Percentiles rank a stretch among this genome's conserved stretches.
These are phyloP conservation scores for Raffaelea arxii DNA, from an alignment of 2,329 filamentous ascomycete genomes.

Conservation along the genomic window DNA sequence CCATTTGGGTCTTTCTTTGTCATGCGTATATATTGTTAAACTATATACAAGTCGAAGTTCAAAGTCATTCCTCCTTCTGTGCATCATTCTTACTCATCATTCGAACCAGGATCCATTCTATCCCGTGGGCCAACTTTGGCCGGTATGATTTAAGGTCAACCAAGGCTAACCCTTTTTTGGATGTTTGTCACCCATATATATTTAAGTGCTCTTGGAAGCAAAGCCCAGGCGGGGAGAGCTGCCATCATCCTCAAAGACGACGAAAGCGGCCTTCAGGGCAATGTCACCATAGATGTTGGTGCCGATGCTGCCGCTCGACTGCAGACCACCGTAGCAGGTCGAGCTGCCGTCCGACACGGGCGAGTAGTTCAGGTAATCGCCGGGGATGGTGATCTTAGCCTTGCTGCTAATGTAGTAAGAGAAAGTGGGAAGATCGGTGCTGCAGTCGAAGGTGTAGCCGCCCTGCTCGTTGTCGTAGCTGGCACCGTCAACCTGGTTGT, in stretches of 20 bases:
- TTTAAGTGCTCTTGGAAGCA: constrained; percentile 13
- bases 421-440: constrained; percentile 35
- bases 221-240: constrained; percentile 14
- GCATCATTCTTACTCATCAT: too few species aligned
- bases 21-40: too few species aligned
- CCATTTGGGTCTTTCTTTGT: too few species aligned
- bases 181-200: too few species aligned
- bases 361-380: constrained; percentile 39
- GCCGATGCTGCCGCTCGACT: constrained; percentile 23
- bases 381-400: constrained; percentile 36
- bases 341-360: constrained; percentile 22
- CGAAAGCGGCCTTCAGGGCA: constrained; percentile 17
- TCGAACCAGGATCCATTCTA: too few species aligned
- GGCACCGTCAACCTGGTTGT: constrained; percentile 34
- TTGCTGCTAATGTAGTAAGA: constrained; percentile 34
- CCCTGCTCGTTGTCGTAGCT: constrained; percentile 25
- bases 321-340: constrained; percentile 57
- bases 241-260: constrained; percentile 15
- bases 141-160: too few species aligned
- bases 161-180: too few species aligned
- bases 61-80: too few species aligned
- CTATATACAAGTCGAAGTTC: too few species aligned
- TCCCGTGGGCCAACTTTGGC: too few species aligned
- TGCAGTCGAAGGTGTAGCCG: constrained; percentile 45
- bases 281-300: constrained; percentile 18